phyloP scores from a whole-genome alignment of 176 grass and related monocot genomes.

The Carex parvula region DNA sequence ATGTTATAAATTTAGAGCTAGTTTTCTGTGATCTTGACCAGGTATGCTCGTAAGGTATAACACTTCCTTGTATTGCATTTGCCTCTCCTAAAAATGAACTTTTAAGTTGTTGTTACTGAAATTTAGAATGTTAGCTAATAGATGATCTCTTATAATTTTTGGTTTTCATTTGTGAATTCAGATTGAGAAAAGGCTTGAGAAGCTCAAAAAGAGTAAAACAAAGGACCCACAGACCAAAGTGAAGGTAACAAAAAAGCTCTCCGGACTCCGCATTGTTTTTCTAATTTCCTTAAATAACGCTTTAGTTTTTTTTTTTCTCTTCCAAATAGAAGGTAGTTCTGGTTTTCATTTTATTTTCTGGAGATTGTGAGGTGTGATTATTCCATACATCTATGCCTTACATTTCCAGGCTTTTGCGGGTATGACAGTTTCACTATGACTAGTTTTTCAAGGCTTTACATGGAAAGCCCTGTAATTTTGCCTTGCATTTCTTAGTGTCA shows the following conservation, averaged over 20 bases:
- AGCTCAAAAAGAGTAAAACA: constrained; percentile 92
- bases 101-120: neutral
- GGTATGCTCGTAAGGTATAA: constrained; percentile 45
- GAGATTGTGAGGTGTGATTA: neutral
- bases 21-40: constrained; percentile 95
- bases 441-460: neutral
- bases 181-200: constrained; percentile 98
- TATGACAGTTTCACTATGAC: neutral
- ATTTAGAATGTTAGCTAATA: neutral
- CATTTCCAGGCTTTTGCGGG: neutral
- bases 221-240: constrained; percentile 82
- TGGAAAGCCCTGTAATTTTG: neutral
- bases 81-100: constrained; percentile 9
- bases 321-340: neutral
- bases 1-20: constrained; percentile 92
- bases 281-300: neutral
- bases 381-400: neutral
- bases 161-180: constrained; percentile 36
- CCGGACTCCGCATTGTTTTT: constrained; percentile 11
- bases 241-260: constrained; percentile 45
- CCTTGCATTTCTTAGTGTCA: neutral
- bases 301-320: neutral
- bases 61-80: constrained; percentile 7
- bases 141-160: neutral
- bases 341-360: neutral